These are phyloP conservation scores for Acer campestre DNA, from an alignment of 345 rosid genomes.

Conservation along the genomic window DNA sequence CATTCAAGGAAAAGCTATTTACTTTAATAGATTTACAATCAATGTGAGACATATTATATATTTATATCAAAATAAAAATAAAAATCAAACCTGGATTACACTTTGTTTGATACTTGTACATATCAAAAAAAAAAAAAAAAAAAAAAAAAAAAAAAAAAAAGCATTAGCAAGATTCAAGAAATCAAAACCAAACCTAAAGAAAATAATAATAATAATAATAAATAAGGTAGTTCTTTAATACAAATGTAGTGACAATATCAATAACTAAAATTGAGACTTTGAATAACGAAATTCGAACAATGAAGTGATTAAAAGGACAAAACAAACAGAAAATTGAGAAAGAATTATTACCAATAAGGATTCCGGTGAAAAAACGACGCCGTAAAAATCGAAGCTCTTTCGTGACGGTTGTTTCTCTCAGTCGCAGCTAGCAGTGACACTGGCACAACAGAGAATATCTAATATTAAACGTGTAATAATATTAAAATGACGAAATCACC, in stretches of 20 bases:
- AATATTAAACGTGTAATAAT: too few species aligned
- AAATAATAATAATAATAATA: not conserved
- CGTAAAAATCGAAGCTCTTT: not conserved
- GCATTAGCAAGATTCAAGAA: not conserved
- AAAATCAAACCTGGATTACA: not conserved
- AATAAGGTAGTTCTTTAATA: not conserved
- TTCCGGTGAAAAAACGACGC: not conserved
- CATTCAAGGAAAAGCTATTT: not conserved
- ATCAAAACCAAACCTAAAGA: not conserved
- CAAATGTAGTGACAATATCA: not conserved
- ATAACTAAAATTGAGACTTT: too few species aligned
- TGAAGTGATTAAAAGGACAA: too few species aligned
- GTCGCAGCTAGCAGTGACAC: not conserved
- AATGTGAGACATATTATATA: not conserved
- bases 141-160: not conserved
- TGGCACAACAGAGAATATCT: too few species aligned
- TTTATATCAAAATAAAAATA: not conserved
- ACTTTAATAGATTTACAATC: too few species aligned
- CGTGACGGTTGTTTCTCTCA: not conserved
- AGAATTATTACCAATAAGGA: not conserved
- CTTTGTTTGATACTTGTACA: not conserved
- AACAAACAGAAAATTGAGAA: not conserved
- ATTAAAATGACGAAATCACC: too few species aligned
- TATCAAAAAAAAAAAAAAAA: not conserved
- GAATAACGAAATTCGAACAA: too few species aligned